Conservation (phyloP, 345 rosid species). For the Kernera saxatilis region DNA sequence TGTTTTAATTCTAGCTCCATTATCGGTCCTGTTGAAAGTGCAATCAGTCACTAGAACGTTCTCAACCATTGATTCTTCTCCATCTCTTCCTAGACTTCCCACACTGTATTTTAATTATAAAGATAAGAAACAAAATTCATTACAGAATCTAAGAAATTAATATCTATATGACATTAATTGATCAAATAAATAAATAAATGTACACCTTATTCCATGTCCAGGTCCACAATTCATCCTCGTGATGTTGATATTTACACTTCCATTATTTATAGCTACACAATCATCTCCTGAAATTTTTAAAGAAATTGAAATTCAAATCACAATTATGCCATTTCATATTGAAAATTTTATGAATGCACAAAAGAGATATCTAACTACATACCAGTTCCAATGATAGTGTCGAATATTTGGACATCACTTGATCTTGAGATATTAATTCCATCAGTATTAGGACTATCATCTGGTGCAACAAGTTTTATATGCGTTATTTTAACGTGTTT, state of each 20-base stretch:
- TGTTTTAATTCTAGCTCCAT: conserved; percentile 65
- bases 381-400: conserved; percentile 43
- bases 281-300: conserved; percentile 38
- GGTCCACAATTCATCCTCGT: conserved; percentile 25
- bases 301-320: background rate
- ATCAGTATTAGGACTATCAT: conserved; percentile 50
- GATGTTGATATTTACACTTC: conserved; percentile 21
- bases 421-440: conserved; percentile 44
- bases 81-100: conserved; percentile 51
- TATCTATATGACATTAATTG: background rate
- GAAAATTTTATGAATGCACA: background rate
- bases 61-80: conserved; percentile 30
- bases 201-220: conserved; percentile 43
- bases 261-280: conserved; percentile 42
- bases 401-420: conserved; percentile 16
- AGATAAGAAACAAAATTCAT: background rate
- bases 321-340: background rate
- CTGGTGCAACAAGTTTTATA: conserved; percentile 36
- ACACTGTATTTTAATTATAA: conserved; percentile 27
- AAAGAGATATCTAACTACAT: background rate
- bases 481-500: conserved; percentile 26
- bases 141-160: background rate
- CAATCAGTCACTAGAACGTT: conserved; percentile 35
- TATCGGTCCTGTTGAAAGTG: conserved; percentile 30
- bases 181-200: background rate